Evolutionary conservation across 768 basidiomycete species (phyloP), one percentile per base, ranked within the genome.

Genomic region (Lactarius sanguifluus): DNA sequence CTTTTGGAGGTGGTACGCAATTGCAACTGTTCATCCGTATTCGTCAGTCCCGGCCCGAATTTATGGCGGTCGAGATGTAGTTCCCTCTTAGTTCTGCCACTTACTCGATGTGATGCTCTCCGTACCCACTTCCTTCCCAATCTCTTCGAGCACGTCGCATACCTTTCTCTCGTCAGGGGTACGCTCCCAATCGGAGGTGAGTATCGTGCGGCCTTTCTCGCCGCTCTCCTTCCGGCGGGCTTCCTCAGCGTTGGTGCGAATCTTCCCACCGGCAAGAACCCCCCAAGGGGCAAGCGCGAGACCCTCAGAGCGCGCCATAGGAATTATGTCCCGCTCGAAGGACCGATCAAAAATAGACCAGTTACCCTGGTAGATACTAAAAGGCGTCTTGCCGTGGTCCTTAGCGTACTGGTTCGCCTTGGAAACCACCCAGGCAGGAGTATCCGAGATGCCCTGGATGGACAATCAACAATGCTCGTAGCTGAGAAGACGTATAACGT

Each of bases 1-100:
- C 69, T 83, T 85, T 16, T 82, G 79, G 72, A 84, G 73, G 15
- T 84, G 75, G 58, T 83, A 83, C 18, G 81, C 80, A 56, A 84
- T 79, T 5, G 81, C 80, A 3, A 82, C 80, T 79, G 45, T n/a
- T 57, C 20, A 36, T 52, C 4, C 50, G 7, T 4, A n/a, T 12
- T 28, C 25, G 18, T 62, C 25, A 52, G 5, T 3, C 45, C 25
- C 10, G 9, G 20, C 25, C 28, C 16, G 32, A 55, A 34, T 3
- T 2, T 28, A n/a, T 23, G 5, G n/a, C n/a, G 28, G 20, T 16
- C 6, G 32, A 30, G n/a, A 9, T 7, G 25, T n/a, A 28, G 13
- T 13, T 25, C 9, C 13, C 30, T 1, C 12, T 36, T 12, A 36
- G 36, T 36, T 36, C 30, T 13, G 36, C 38, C 38, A 64, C 66